Percentiles rank a stretch among this genome's conserved stretches.
These are phyloP conservation scores for Gonapodya prolifera DNA, from an alignment of 192 early-diverging fungal species.

Conservation along the genomic window DNA sequence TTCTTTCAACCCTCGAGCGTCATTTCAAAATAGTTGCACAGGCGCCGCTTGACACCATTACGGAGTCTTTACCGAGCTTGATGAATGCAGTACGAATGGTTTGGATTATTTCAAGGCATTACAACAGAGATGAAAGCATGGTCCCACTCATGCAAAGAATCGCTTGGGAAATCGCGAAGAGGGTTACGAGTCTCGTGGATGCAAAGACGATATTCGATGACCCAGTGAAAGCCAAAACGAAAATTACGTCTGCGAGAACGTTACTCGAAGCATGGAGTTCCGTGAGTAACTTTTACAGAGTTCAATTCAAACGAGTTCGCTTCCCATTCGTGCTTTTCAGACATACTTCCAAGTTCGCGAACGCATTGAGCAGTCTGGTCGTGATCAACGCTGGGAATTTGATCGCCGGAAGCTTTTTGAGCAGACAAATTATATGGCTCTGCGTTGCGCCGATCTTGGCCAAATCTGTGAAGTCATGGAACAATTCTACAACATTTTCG, in stretches of 20 bases:
- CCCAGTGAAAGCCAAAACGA: slow-evolving; percentile 32
- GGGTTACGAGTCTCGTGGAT: slow-evolving; percentile 42
- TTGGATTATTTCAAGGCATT: slow-evolving; percentile 55
- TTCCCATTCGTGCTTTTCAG: neutral
- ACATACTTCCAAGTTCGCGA: slow-evolving; percentile 50
- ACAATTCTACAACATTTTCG: slow-evolving; percentile 56
- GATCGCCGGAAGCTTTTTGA: slow-evolving; percentile 53
- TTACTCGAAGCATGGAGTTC: slow-evolving; percentile 43
- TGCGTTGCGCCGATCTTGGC: slow-evolving; percentile 40
- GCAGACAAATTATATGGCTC: slow-evolving; percentile 51
- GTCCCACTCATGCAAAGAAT: slow-evolving; percentile 48
- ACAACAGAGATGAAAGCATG: slow-evolving; percentile 53
- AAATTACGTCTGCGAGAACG: slow-evolving; percentile 40
- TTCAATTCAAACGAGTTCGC: slow-evolving; percentile 6
- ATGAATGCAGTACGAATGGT: slow-evolving; percentile 54
- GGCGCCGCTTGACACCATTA: slow-evolving; percentile 33
- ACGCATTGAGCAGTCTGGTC: slow-evolving; percentile 44
- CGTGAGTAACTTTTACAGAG: slow-evolving; percentile 13
- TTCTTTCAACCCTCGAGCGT: slow-evolving; percentile 44
- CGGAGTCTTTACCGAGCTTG: slow-evolving; percentile 39
- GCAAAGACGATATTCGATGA: slow-evolving; percentile 38
- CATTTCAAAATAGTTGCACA: slow-evolving; percentile 49
- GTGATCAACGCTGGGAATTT: slow-evolving; percentile 56
- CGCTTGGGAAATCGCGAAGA: slow-evolving; percentile 47
- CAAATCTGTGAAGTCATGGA: slow-evolving; percentile 54